A percentile compares a stretch with the other conserved stretches of the same genome.
Conservation (phyloP, 2,329 filamentous ascomycete species). For the Colletotrichum cuscutae region DNA sequence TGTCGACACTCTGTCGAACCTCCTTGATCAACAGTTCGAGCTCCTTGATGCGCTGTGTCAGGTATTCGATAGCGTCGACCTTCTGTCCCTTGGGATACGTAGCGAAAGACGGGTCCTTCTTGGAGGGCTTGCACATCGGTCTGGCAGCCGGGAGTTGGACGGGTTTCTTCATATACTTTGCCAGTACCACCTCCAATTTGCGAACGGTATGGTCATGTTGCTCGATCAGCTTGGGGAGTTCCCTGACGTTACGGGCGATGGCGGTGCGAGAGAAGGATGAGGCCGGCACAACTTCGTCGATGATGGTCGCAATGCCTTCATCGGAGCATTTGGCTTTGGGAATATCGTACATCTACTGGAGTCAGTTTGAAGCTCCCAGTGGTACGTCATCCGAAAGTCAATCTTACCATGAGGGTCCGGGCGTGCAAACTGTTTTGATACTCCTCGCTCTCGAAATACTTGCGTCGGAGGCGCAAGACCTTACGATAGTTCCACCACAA, state of each 20-base stretch:
- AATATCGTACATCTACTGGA: slow-evolving; percentile 82
- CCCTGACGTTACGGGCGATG: slow-evolving; percentile 91
- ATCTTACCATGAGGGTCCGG: slow-evolving; percentile 69
- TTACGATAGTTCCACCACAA: slow-evolving; percentile 91
- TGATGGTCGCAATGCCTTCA: slow-evolving; percentile 86
- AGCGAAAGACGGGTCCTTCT: slow-evolving; percentile 76
- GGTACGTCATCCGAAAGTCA: slow-evolving; percentile 24
- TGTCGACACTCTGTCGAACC: slow-evolving; percentile 83
- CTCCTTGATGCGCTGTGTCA: slow-evolving; percentile 84
- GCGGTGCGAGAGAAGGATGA: slow-evolving; percentile 83
- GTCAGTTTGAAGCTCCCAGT: neutral
- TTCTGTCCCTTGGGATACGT: slow-evolving; percentile 76
- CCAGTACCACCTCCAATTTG: slow-evolving; percentile 82
- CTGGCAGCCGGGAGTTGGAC: slow-evolving; percentile 79
- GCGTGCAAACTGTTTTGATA: slow-evolving; percentile 91
- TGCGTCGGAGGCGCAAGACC: slow-evolving; percentile 75
- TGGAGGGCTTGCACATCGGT: slow-evolving; percentile 82
- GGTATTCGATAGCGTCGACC: slow-evolving; percentile 93
- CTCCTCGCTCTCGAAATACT: slow-evolving; percentile 86
- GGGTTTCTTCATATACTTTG: slow-evolving; percentile 92
- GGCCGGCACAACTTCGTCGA: slow-evolving; percentile 82
- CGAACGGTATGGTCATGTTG: slow-evolving; percentile 85
- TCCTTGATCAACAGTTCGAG: slow-evolving; percentile 88
- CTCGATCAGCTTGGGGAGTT: slow-evolving; percentile 85
- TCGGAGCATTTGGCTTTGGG: slow-evolving; percentile 81